Evolutionary conservation across 2,329 filamentous ascomycete species (phyloP), one percentile per base, ranked within the genome.

Genomic region (Aspergillus pseudonomiae): DNA sequence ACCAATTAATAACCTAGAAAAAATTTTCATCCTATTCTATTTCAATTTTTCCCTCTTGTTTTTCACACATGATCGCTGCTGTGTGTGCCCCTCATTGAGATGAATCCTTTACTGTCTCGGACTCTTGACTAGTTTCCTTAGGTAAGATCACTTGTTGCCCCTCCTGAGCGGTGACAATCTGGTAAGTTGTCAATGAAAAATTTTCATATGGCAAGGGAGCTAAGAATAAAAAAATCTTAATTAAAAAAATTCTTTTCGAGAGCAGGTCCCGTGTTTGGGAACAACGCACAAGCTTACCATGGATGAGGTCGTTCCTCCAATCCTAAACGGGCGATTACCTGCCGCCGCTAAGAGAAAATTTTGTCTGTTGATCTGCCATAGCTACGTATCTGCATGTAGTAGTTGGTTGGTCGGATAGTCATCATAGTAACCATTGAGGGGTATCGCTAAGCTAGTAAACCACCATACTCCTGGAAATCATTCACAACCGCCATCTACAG

Each of bases 261-360:
- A 30, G 24, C 24, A 30, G 48, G 19, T 32, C 48, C 28, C 24
- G 48, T 41, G 57, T 60, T 60, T 58, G 63, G 45, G 39, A 60
- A 41, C 52, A 41, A 64, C 53, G n/a, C 57, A 34, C 52, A 62
- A 63, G 59, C 63, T 64, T 64, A 67, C 65, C 61, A 62, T 65
- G 62, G 59, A 53, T 57, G 14, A 21, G 34, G 26, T 21, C 36
- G 24, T 32, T 43, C 30, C 28, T 34, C 61, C 65, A 65, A 65
- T 64, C 65, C 63, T 30, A 54, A 63, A 57, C 34, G 43, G 59
- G 57, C 54, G 54, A 62, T 67, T 65, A 60, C 57, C 57, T 62
- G 57, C 63, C 59, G 57, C 62, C 62, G 57, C 58, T 63, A 63
- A 62, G 48, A 54, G 24, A 62, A 65, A 62, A 59, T 52, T 59